These are phyloP conservation scores for Geosmithia putterillii DNA, from an alignment of 2,329 filamentous ascomycete species.

Conservation along the genomic window DNA sequence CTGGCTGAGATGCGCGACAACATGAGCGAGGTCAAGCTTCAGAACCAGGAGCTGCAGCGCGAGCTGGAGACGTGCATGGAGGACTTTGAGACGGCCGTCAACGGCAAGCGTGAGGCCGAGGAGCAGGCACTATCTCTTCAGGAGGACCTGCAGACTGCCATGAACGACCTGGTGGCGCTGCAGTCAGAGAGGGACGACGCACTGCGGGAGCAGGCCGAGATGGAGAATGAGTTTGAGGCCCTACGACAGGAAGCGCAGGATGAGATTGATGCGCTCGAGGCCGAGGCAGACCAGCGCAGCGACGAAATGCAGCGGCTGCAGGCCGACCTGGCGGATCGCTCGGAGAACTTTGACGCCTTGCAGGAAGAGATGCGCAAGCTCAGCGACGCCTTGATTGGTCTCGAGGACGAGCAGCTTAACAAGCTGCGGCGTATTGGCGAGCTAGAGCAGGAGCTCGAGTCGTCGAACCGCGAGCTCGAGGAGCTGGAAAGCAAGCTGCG, in stretches of 20 bases:
- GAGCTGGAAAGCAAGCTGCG: constrained; percentile 72
- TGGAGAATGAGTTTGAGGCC: constrained; percentile 49
- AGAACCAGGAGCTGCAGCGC: constrained; percentile 78
- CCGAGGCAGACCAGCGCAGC: constrained; percentile 59
- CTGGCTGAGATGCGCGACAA: constrained; percentile 77
- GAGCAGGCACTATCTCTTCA: constrained; percentile 52
- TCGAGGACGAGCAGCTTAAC: constrained; percentile 80
- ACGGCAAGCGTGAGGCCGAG: constrained; percentile 48
- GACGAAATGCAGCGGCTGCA: constrained; percentile 59
- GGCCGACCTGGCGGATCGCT: constrained; percentile 60
- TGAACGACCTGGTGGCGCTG: constrained; percentile 67
- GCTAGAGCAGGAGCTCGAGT: constrained; percentile 70
- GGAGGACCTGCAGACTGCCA: constrained; percentile 66
- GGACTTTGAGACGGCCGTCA: constrained; percentile 65
- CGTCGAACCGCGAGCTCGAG: constrained; percentile 79
- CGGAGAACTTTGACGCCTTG: constrained; percentile 81
- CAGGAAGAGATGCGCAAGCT: constrained; percentile 90
- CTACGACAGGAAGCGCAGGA: constrained; percentile 52
- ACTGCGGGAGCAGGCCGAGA: constrained; percentile 47
- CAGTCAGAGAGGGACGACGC: constrained; percentile 82
- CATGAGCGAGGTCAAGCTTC: constrained; percentile 72
- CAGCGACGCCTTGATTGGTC: constrained; percentile 70
- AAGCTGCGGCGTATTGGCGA: constrained; percentile 70
- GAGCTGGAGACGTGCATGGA: constrained; percentile 70
- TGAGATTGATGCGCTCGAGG: constrained; percentile 54